Evolutionary conservation across 179 eudicot genomes (phyloP).

Genomic region (Gypsophila paniculata): DNA sequence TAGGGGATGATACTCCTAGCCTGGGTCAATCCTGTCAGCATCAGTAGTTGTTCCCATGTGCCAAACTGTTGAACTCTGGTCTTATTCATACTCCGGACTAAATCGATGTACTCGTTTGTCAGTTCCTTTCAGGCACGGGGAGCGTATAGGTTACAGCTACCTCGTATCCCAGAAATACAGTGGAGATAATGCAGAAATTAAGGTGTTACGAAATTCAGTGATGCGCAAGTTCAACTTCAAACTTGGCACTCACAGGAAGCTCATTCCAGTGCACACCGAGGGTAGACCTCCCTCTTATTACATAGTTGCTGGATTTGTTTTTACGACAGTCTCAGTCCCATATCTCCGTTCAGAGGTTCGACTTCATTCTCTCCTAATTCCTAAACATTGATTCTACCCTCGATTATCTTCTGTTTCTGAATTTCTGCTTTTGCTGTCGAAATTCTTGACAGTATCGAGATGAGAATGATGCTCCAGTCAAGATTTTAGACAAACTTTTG

Average conservation of each 20-base stretch:
- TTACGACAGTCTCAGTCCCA: constrained; percentile 78
- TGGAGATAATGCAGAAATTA: constrained; percentile 62
- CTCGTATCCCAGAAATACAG: constrained; percentile 75
- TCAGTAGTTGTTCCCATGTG: neutral
- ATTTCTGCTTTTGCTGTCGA: neutral
- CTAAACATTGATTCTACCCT: neutral
- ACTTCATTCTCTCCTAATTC: neutral
- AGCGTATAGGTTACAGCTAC: constrained; percentile 81
- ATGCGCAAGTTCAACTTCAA: constrained; percentile 45
- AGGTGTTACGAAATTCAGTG: constrained; percentile 66
- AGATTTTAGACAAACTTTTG: constrained; percentile 76
- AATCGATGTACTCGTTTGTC: constrained; percentile 10
- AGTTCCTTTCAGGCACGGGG: constrained; percentile 91
- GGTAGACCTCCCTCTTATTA: constrained; percentile 87
- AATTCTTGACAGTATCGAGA: constrained; percentile 58
- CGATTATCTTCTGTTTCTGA: neutral
- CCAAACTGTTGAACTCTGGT: neutral
- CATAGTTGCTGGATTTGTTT: constrained; percentile 84
- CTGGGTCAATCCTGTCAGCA: too few species aligned
- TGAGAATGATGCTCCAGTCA: constrained; percentile 77
- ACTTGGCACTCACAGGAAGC: constrained; percentile 55
- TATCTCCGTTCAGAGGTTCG: constrained; percentile 71
- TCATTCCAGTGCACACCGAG: constrained; percentile 67
- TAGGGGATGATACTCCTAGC: too few species aligned
- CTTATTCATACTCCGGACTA: neutral